phyloP scores from a whole-genome alignment of 805 yeast species.

The Schizosaccharomyces octosporus region DNA sequence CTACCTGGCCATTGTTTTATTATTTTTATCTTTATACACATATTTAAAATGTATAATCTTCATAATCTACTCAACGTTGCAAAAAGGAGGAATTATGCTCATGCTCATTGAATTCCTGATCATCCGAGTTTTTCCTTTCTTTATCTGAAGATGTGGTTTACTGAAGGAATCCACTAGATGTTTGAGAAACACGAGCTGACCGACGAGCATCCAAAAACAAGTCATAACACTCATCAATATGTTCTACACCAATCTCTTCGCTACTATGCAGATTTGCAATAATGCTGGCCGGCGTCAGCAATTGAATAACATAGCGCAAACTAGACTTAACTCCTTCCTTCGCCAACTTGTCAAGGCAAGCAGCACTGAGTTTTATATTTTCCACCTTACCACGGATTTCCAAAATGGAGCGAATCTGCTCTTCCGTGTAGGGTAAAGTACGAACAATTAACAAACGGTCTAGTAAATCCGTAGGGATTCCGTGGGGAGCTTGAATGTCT shows the following conservation, averaged over 20 bases:
- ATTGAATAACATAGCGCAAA: conserved; percentile 73
- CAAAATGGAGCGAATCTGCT: conserved; percentile 61
- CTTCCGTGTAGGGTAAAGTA: conserved; percentile 66
- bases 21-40: no score
- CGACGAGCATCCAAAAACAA: conserved; percentile 72
- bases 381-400: conserved; percentile 65
- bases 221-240: conserved; percentile 60
- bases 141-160: background rate
- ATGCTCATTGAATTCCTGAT: background rate
- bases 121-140: background rate
- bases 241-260: conserved; percentile 37
- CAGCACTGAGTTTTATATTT: conserved; percentile 33
- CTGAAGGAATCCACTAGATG: background rate
- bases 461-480: conserved; percentile 81
- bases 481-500: conserved; percentile 74
- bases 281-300: conserved; percentile 73
- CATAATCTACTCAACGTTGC: no score
- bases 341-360: conserved; percentile 56
- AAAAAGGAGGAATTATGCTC: background rate
- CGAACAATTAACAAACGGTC: conserved; percentile 80
- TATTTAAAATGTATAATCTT: no score
- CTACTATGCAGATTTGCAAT: conserved; percentile 54
- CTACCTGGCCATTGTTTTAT: no score
- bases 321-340: conserved; percentile 52
- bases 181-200: conserved; percentile 39